Percentiles rank a stretch among this genome's conserved stretches.
These are phyloP conservation scores for Mortierella sp. DNA, from an alignment of 371 early-diverging fungal genomes.

Conservation along the genomic window DNA sequence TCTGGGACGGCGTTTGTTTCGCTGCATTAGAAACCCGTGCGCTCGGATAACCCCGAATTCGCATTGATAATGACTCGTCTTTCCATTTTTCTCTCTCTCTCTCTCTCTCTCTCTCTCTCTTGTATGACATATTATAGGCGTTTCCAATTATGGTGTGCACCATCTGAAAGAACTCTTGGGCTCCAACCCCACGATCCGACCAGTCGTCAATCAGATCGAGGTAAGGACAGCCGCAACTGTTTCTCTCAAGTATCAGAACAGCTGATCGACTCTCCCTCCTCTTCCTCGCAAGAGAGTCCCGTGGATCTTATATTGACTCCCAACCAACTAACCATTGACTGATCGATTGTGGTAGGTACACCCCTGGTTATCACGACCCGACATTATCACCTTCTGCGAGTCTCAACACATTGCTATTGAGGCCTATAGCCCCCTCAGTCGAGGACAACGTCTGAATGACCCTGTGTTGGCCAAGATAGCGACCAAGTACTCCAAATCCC, in stretches of 20 bases:
- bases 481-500: constrained; percentile 54
- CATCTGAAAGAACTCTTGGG: constrained; percentile 70
- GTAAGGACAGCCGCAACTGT: no score
- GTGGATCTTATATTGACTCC: no score
- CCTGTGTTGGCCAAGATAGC: constrained; percentile 58
- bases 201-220: constrained; percentile 84
- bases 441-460: constrained; percentile 60
- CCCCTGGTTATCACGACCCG: constrained; percentile 56
- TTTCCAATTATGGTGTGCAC: constrained; percentile 77
- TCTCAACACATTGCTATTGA: constrained; percentile 60
- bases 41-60: background rate
- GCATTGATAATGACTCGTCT: background rate
- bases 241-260: no score
- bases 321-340: no score
- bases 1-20: no score
- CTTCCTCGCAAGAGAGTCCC: no score
- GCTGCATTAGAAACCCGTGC: no score
- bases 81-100: background rate
- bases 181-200: constrained; percentile 66
- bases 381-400: constrained; percentile 58
- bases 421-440: constrained; percentile 68
- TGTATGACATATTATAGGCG: constrained; percentile 57
- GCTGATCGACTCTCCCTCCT: no score
- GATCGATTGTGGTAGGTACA: no score
- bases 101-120: constrained; percentile 20